Evolutionary conservation across 1,139 yeast genomes (phyloP), one percentile per base, ranked within the genome.

Genomic region (Candida gigantensis): DNA sequence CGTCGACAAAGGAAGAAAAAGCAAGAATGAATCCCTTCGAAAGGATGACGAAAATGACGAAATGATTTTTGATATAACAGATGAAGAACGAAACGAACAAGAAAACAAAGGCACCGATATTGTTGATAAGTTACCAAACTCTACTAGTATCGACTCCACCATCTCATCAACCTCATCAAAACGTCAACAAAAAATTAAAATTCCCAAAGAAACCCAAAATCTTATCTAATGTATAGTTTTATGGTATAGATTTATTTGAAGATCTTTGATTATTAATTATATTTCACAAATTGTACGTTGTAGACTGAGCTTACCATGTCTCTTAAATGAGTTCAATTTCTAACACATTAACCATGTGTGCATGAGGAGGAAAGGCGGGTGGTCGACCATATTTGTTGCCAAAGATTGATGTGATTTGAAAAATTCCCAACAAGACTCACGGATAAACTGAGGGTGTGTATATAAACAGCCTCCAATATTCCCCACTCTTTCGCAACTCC

Each of bases 1-100:
- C 28, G n/a, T 13, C 19, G 13, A 14, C 12, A 25, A 26, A 20
- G 23, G 32, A 31, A 25, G 33, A 24, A 12, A 28, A 10, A 25
- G 33, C 27, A 12, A 28, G n/a, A 15, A 27, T 10, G 40, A 35
- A 24, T 15, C 19, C 5, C 15, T 12, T 11, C 30, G 31, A 10
- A 31, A 30, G n/a, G 28, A 36, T 35, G 40, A 41, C 10, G 43
- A 38, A 34, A 57, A 60, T 38, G 61, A 61, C 29, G 67, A 61
- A 29, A 62, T 66, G 68, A 64, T 66, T 9, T 66, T 66, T 45
- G 68, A 65, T 27, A 59, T 65, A 30, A 40, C 52, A 24, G 46
- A 48, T 28, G 39, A 56, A 37, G 47, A 45, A 42, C 40, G 47
- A 28, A 40, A 35, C 24, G 44, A 34, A n/a, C 15, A 24, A 10